phyloP scores from a whole-genome alignment of 176 grass and related monocot genomes.

The Carex scoparia region DNA sequence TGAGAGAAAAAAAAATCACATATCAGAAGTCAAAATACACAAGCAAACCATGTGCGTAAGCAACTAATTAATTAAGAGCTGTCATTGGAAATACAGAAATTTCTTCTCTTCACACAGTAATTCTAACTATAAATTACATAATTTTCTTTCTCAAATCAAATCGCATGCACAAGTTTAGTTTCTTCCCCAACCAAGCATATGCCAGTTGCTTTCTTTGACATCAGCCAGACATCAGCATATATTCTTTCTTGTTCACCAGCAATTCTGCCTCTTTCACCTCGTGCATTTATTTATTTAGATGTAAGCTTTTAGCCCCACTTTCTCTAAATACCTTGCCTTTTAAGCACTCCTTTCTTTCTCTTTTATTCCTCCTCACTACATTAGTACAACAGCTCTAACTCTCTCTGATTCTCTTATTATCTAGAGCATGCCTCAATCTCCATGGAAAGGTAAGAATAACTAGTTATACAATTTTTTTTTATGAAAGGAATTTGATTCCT shows the following conservation, averaged over 20 bases:
- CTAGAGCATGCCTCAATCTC: conserved; percentile 88
- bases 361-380: conserved; percentile 22
- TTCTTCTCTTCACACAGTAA: conserved; percentile 1
- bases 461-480: not conserved
- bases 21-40: conserved; percentile 21
- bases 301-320: conserved; percentile 49
- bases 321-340: conserved; percentile 75
- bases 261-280: conserved; percentile 23
- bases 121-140: conserved; percentile 6
- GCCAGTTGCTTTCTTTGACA: conserved; percentile 20
- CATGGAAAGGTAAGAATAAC: conserved; percentile 55
- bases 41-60: conserved; percentile 26
- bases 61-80: conserved; percentile 8
- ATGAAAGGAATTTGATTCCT: not conserved
- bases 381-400: conserved; percentile 45
- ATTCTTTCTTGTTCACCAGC: conserved; percentile 25
- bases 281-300: conserved; percentile 45
- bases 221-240: conserved; percentile 36
- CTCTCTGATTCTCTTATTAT: conserved; percentile 16
- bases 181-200: not conserved
- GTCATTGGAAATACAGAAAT: not conserved
- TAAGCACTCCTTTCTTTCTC: conserved; percentile 78
- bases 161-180: not conserved
- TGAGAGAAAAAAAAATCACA: not conserved
- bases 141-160: conserved; percentile 13